Base-by-base conservation (phyloP, 768 basidiomycete species). In the Kwoniella newhampshirensis region DNA sequence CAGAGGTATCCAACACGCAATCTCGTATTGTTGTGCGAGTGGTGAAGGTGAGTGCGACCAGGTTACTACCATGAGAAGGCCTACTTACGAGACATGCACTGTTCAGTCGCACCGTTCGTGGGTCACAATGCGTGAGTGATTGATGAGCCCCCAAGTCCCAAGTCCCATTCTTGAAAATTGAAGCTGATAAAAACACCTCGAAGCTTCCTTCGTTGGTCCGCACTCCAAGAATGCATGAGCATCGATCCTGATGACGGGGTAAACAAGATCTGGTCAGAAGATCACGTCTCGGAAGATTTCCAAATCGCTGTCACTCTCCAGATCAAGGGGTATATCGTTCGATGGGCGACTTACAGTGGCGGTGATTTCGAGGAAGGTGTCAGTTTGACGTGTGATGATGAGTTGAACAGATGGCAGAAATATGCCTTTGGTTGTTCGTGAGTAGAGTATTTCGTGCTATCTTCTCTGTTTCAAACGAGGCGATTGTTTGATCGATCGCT, bases 361-460 rank as follows among this genome's bases (percentile, higher is more conserved):
- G 85, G 89, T 45, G 87, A 84, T 1, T 93, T 92, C 80, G 88
- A 91, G 78, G 91, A 94, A 69, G 91, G 91, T 60, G 91, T 94
- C 18, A 88, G 87, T 0, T 79, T 94, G 15, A 92, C 91, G 0
- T 85, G 85, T 52, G 89, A 91, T 49, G 91, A 94, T 67, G 91
- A 94, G 74, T 78, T 94, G 8, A 92, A 92, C 66, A 77, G 91
- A 1, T 94, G 91, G 91, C 89, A 92, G 60, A 94, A 92, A 60
- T 77, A 75, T 51, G 69, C 72, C 25, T 74, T 60, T 50, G 70
- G 71, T 13, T 73, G 71, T 60, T 74, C 70, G 62, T 68, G 36
- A 55, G 71, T 49, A 42, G n/a, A n/a, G n/a, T n/a, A n/a, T n/a
- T n/a, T n/a, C n/a, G n/a, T n/a, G n/a, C n/a, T n/a, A n/a, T n/a